phyloP scores from a whole-genome alignment of 352 stramenopile species.

The Globisporangium acanthophoron region DNA sequence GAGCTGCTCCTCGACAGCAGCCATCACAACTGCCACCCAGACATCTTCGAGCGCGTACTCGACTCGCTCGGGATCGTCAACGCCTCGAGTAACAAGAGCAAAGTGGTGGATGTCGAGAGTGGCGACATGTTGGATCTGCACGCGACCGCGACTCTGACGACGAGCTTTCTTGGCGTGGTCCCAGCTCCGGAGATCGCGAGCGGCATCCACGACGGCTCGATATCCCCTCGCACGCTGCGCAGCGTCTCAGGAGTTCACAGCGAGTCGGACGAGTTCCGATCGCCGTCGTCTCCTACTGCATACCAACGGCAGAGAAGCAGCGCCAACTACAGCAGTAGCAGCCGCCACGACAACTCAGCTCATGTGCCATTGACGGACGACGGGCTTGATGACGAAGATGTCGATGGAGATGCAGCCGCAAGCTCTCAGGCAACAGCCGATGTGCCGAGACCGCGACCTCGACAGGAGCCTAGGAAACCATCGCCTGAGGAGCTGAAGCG shows the following conservation, averaged over 20 bases:
- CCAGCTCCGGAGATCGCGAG: constrained; percentile 28
- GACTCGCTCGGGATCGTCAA: constrained; percentile 28
- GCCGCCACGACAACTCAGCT: background rate
- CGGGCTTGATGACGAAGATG: background rate
- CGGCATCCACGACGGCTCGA: constrained; percentile 40
- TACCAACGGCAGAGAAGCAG: background rate
- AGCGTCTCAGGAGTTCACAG: constrained; percentile 2
- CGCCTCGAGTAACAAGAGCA: background rate
- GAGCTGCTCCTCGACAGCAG: constrained; percentile 48
- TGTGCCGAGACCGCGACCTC: background rate
- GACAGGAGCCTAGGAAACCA: background rate
- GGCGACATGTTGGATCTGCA: constrained; percentile 24
- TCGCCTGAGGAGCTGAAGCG: constrained; percentile 12
- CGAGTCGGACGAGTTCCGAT: constrained; percentile 8
- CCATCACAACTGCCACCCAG: constrained; percentile 41
- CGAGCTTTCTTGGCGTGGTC: constrained; percentile 40
- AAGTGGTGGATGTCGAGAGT: constrained; percentile 11
- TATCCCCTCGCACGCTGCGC: constrained; percentile 31
- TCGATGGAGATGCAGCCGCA: background rate
- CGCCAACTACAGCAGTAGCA: background rate
- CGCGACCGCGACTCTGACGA: constrained; percentile 15
- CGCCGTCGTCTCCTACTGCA: background rate
- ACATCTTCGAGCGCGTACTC: constrained; percentile 38
- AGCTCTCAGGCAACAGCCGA: background rate
- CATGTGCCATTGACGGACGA: background rate